phyloP scores from a whole-genome alignment of 768 basidiomycete genomes.

The Boletellus emodensis region DNA sequence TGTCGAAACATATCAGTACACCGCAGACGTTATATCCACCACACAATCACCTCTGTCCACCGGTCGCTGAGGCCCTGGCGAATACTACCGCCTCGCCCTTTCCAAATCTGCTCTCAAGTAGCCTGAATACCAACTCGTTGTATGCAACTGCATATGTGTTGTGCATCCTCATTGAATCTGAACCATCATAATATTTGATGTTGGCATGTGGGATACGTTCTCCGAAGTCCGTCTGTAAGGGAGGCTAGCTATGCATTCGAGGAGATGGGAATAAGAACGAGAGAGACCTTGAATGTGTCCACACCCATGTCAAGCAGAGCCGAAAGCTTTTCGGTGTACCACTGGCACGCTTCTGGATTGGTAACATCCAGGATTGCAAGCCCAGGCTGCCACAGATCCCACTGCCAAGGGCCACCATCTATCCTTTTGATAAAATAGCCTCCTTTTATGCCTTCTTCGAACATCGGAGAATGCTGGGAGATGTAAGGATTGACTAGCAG shows the following conservation, averaged over 20 bases:
- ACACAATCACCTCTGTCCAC: conserved; percentile 54
- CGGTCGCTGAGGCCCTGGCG: conserved; percentile 62
- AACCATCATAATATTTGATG: conserved; percentile 61
- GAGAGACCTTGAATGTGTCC: conserved; percentile 47
- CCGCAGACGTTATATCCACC: neutral
- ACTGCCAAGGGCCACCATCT: conserved; percentile 66
- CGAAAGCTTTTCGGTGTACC: conserved; percentile 44
- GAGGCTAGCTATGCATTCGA: neutral
- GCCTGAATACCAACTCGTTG: conserved; percentile 65
- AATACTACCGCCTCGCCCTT: conserved; percentile 66
- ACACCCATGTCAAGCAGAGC: conserved; percentile 45
- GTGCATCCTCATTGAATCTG: conserved; percentile 66
- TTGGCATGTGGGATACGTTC: conserved; percentile 69
- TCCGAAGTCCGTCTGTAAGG: conserved; percentile 64
- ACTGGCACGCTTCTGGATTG: conserved; percentile 46
- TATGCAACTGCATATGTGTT: conserved; percentile 68
- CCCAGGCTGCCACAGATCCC: conserved; percentile 66
- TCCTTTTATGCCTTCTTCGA: conserved; percentile 62
- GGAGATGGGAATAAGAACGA: neutral
- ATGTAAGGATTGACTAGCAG: conserved; percentile 67
- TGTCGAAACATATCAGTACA: conserved; percentile 3
- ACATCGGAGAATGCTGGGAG: conserved; percentile 64
- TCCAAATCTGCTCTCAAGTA: conserved; percentile 57
- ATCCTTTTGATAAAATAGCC: conserved; percentile 68
- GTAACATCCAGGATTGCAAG: conserved; percentile 64